Percentiles rank a stretch among this genome's conserved stretches.
Evolutionary conservation across 2,329 filamentous ascomycete genomes (phyloP).

Genomic region (Fusarium stilboides): DNA sequence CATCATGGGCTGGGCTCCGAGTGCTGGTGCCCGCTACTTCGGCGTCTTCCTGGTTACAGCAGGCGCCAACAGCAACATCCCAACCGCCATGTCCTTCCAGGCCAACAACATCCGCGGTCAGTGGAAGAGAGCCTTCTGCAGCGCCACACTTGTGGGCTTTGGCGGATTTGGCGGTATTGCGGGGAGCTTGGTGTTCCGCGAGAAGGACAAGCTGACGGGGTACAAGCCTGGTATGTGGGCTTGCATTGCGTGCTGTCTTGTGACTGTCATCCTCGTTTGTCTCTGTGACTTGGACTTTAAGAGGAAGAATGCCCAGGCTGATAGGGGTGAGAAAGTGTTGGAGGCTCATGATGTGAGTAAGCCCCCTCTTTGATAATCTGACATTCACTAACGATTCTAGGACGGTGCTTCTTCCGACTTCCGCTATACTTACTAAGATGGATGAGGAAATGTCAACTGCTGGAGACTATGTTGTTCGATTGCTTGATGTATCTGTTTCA

Average conservation of each 20-base stretch:
- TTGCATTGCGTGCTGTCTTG: conserved; percentile 65
- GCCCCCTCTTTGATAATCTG: neutral
- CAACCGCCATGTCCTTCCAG: conserved; percentile 82
- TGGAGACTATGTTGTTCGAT: neutral
- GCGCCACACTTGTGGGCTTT: conserved; percentile 81
- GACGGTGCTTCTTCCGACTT: conserved; percentile 51
- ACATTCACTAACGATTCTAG: conserved; percentile 42
- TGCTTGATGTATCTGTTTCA: conserved; percentile 23
- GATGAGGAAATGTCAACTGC: neutral
- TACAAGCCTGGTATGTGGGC: conserved; percentile 71
- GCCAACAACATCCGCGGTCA: conserved; percentile 91
- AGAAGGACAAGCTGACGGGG: conserved; percentile 64
- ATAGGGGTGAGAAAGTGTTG: conserved; percentile 67
- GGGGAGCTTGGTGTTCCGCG: conserved; percentile 79
- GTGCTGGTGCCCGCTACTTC: conserved; percentile 74
- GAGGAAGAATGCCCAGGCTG: conserved; percentile 64
- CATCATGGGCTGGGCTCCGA: conserved; percentile 78
- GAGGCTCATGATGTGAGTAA: conserved; percentile 65
- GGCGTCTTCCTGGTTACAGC: conserved; percentile 84
- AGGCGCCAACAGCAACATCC: conserved; percentile 84
- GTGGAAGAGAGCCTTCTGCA: conserved; percentile 88
- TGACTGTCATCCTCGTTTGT: conserved; percentile 63
- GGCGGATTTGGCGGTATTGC: conserved; percentile 86
- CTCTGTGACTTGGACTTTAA: conserved; percentile 60
- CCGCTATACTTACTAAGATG: conserved; percentile 55